Evolutionary conservation across 257 asterid species (phyloP), one percentile per base, ranked within the genome.

Genomic region (Linderniella brevidens): DNA sequence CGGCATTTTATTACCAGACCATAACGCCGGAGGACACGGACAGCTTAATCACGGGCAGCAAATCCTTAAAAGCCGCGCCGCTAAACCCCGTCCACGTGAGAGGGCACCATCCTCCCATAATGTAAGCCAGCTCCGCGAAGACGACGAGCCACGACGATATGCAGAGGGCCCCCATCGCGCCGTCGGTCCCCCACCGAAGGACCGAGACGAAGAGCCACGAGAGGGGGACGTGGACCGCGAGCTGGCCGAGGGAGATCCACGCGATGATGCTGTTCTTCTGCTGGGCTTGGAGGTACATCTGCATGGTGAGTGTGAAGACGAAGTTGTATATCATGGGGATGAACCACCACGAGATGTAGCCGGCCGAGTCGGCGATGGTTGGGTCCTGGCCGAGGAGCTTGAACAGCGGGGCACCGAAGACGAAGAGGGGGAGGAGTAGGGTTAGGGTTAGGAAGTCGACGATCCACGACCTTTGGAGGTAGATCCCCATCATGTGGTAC

Each of bases 281-380:
- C 52, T 78, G 84, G 18, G 90, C 84, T 75, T 75, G 90, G 13
- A 78, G 79, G 53, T 35, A 75, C 84, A 78, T 78, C 48, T 78
- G 84, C 59, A 64, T 67, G 4, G 81, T 78, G 60, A 78, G 61
- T 15, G 73, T 64, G 32, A 75, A 72, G 3, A 78, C 78, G 2
- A 75, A 75, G 53, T 57, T 65, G 69, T 75, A 78, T 38, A 67
- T 8, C 42, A 64, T 58, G 8, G 90, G 84, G 35, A 78, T 75
- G 64, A 75, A 78, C 78, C 78, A 75, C 49, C 53, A 56, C 8
- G 84, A 67, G 49, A 65, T 48, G 46, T 62, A 63, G 41, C 90
- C 84, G 4, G 84, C 77, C 5, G 81, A 52, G 8, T 48, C 50
- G 0, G 78, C 68, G 11, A 78, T 75, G 29, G 57, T 41, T 9